Percentiles rank a stretch among this genome's conserved stretches.
Conservation (phyloP, 345 rosid genomes). For the Geranium brycei region DNA sequence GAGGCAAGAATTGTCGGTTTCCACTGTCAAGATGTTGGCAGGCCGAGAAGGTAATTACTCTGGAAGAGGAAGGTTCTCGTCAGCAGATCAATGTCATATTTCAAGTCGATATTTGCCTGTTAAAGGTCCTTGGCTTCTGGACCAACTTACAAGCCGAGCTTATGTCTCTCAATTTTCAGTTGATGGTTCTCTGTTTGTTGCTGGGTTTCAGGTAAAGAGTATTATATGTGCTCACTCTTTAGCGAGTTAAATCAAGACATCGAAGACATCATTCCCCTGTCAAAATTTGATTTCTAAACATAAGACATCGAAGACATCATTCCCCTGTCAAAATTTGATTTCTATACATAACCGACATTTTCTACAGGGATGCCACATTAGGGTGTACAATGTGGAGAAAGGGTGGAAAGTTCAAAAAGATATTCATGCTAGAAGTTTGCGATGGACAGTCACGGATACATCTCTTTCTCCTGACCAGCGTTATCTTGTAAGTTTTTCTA, state of each 20-base stretch:
- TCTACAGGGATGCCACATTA: slow-evolving; percentile 37
- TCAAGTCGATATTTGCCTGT: slow-evolving; percentile 46
- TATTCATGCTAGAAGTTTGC: slow-evolving; percentile 36
- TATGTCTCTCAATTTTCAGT: slow-evolving; percentile 57
- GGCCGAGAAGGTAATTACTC: slow-evolving; percentile 50
- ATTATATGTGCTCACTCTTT: not conserved
- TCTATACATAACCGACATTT: not conserved
- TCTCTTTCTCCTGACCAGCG: slow-evolving; percentile 53
- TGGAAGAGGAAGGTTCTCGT: slow-evolving; percentile 46
- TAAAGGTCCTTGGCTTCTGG: slow-evolving; percentile 36
- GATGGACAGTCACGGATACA: slow-evolving; percentile 58
- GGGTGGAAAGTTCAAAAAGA: slow-evolving; percentile 52
- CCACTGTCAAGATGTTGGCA: slow-evolving; percentile 46
- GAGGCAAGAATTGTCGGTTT: slow-evolving; percentile 25
- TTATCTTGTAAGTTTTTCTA: slow-evolving; percentile 31
- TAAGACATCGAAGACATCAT: not conserved
- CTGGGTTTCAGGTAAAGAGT: slow-evolving; percentile 43
- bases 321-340: not conserved
- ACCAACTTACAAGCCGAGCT: slow-evolving; percentile 24
- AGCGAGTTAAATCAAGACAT: not conserved
- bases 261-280: not conserved
- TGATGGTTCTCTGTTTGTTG: slow-evolving; percentile 52
- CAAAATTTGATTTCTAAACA: not conserved
- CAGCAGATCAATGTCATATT: slow-evolving; percentile 48
- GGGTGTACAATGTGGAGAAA: slow-evolving; percentile 47